Evolutionary conservation across 1,139 yeast genomes (phyloP), one percentile per base, ranked within the genome.

Genomic region (Yamadazyma buinensis): DNA sequence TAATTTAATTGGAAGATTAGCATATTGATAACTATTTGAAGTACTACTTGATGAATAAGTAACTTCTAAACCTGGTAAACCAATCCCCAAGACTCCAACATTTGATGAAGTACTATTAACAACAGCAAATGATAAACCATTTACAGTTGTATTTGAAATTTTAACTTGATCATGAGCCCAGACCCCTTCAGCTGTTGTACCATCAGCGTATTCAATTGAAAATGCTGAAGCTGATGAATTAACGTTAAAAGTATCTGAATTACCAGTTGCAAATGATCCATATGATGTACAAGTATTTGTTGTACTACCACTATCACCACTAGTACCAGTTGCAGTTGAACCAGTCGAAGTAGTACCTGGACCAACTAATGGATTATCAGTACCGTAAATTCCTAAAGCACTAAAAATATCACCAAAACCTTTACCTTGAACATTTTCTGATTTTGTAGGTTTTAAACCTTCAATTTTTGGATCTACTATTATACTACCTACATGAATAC

Each of bases 91-190:
- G 21, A 75, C 67, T 13, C 78, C 79, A 26, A 60, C 54, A 26
- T 58, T 57, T 10, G 65, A 58, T 20, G 67, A 60, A 8, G 74
- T 54, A n/a, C 50, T 40, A 42, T 62, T 61, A 21, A 72, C 80
- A 26, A 72, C 57, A 6, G 76, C 83, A 49, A 77, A 64, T 13
- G 74, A 67, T 41, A 77, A 59, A 34, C 55, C 48, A 0, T 59
- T 42, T 11, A 80, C 55, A 3, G 51, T 41, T 11, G 36, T 40
- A 26, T 46, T 38, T 7, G 38, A 41, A 28, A 51, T 41, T 17
- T 17, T 30, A 4, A 54, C 61, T 47, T 80, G 86, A 47, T 87
- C 79, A 42, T 64, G 55, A 31, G 80, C 73, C 88, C 88, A 83
- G 36, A 66, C 54, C 33, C 80, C 73, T 51, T 10, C 23, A 10